phyloP scores from a whole-genome alignment of 2,329 filamentous ascomycete genomes.

The Pseudogymnoascus sp. region DNA sequence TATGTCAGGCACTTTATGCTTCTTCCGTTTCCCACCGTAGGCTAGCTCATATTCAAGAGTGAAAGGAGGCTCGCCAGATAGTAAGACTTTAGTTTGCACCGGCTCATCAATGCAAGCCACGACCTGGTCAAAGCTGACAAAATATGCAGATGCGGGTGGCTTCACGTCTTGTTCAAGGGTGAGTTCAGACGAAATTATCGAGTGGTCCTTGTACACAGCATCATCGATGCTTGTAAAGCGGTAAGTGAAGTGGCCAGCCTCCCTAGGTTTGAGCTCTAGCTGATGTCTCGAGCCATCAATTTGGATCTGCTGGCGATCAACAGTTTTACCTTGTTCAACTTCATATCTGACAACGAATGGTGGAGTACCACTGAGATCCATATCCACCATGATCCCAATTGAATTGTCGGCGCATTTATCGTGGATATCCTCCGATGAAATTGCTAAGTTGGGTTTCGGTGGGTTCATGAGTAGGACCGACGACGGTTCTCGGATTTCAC shows the following conservation, averaged over 20 bases:
- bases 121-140: slow-evolving; percentile 47
- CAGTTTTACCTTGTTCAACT: slow-evolving; percentile 30
- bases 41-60: slow-evolving; percentile 86
- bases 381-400: slow-evolving; percentile 77
- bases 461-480: slow-evolving; percentile 92
- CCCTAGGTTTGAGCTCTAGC: slow-evolving; percentile 70
- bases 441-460: slow-evolving; percentile 68
- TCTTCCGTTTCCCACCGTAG: slow-evolving; percentile 76
- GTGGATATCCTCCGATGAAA: slow-evolving; percentile 73
- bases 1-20: slow-evolving; percentile 57
- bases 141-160: slow-evolving; percentile 75
- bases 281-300: slow-evolving; percentile 72
- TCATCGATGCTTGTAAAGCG: slow-evolving; percentile 76
- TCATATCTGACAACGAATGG: slow-evolving; percentile 81
- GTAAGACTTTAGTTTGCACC: slow-evolving; percentile 62
- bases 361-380: slow-evolving; percentile 86
- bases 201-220: slow-evolving; percentile 63
- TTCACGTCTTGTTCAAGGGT: slow-evolving; percentile 83
- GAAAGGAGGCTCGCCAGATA: slow-evolving; percentile 81
- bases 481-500: slow-evolving; percentile 85
- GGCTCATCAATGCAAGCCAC: slow-evolving; percentile 77
- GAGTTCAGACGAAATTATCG: slow-evolving; percentile 52
- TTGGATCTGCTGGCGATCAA: slow-evolving; percentile 49
- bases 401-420: slow-evolving; percentile 95
- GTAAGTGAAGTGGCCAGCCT: slow-evolving; percentile 81